Base-by-base conservation (phyloP, 139 green algal species). In the Micractinium sp. region DNA sequence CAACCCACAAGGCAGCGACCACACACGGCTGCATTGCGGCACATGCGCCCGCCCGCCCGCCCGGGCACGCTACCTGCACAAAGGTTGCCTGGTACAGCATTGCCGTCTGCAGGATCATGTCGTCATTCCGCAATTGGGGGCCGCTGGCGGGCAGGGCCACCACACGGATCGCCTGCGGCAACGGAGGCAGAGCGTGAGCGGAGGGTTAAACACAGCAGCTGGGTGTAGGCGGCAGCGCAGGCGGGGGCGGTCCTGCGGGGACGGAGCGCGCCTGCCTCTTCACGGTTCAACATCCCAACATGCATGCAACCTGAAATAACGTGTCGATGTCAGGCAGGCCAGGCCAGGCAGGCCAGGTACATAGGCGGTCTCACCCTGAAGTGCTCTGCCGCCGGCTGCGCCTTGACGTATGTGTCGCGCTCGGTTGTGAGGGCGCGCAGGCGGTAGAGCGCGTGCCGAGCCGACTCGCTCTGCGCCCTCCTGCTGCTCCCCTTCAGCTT, bases 101-200 rank as follows among this genome's bases (percentile, higher is more conserved):
- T 41, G 82, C 81, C 19, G 76, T 93, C 78, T 91, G 87, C 36
- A 93, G 39, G 23, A 93, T 93, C n/a, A 84, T 61, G 89, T 91
- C 87, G 41, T 93, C 90, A 67, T 92, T 92, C 33, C 81, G 73
- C 60, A 92, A 53, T 63, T 81, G 29, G 3, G 31, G 36, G 2
- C 60, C 61, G 41, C 29, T 84, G 69, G 35, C 38, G 5, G 33
- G 41, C 83, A 89, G 41, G 0, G 61, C 18, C 63, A 53, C 31
- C 25, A 14, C 15, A 0, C 35, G 29, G 25, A 85, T 38, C 31
- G 66, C 86, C 86, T 90, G 86, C 60, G 18, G 1, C 27, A 29
- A 19, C 71, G 63, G n/a, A 78, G 22, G 33, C 27, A 69, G 36
- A 60, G 23, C 5, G 36, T 27, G 77, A 35, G 77, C 20, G 36